Percentiles rank a stretch among this genome's conserved stretches.
phyloP scores from a whole-genome alignment of 208 protist species.

The Crithidia bombi region DNA sequence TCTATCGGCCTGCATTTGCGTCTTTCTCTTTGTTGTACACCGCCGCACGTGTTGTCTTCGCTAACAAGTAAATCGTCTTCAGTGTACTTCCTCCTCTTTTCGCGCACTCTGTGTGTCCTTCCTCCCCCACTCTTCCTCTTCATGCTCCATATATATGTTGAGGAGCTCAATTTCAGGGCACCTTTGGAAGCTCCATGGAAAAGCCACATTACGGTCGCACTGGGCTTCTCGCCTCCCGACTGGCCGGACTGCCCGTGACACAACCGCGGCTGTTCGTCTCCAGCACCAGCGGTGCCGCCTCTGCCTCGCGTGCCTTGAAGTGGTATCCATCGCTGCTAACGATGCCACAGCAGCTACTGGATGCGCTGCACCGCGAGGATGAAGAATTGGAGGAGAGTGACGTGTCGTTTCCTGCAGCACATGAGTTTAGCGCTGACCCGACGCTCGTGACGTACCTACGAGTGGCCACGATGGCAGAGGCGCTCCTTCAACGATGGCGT shows the following conservation, averaged over 20 bases:
- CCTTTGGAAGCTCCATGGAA: too few relatives aligned
- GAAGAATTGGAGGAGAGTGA: slow-evolving; percentile 17
- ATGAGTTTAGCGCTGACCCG: slow-evolving; percentile 30
- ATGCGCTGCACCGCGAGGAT: slow-evolving; percentile 44
- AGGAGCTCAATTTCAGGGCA: not conserved
- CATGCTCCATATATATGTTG: not conserved
- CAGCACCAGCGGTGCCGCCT: not conserved
- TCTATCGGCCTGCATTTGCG: too few relatives aligned
- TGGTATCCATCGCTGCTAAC: slow-evolving; percentile 82
- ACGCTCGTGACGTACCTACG: slow-evolving; percentile 51
- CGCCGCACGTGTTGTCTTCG: too few relatives aligned
- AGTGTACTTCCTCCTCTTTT: too few relatives aligned
- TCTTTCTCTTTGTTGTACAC: too few relatives aligned
- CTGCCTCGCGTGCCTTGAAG: slow-evolving; percentile 35
- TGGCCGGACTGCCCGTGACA: slow-evolving; percentile 48
- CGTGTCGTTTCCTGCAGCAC: not conserved
- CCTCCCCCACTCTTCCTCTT: not conserved
- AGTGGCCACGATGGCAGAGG: slow-evolving; percentile 52
- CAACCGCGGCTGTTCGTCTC: slow-evolving; percentile 29
- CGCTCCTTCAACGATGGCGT: slow-evolving; percentile 13
- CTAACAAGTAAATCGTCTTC: too few relatives aligned
- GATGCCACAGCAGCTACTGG: slow-evolving; percentile 71
- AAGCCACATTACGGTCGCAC: slow-evolving; percentile 77
- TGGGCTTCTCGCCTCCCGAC: slow-evolving; percentile 50
- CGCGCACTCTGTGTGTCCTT: too few relatives aligned